Evolutionary conservation across 768 basidiomycete genomes (phyloP), one percentile per base, ranked within the genome.

Genomic region (Crucibulum laeve): DNA sequence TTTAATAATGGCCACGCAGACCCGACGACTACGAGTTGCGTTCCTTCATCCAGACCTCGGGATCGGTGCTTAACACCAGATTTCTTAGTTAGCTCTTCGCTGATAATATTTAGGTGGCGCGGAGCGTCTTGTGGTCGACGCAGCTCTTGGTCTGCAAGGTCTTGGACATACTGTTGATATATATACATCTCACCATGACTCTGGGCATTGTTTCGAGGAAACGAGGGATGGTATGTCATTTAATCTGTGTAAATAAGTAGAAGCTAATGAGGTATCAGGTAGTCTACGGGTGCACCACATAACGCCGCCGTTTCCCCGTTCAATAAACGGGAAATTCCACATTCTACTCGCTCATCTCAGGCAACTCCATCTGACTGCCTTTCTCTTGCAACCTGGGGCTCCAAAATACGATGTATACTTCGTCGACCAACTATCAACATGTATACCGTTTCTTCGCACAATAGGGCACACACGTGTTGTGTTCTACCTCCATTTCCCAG

Each of bases 401-500:
- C 70, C 74, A 4, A 55, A 65, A 24, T 81, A 86, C 55, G 94
- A 98, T 57, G 80, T 97, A 17, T 94, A 84, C 66, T 84, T 98
- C 46, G 88, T 97, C 3, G 95, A 98, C 66, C 96, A 97, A 59
- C 80, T 98, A 15, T 92, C 91, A 4, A 91, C 93, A 1, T 92
- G 87, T 50, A 71, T 97, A 19, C 95, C 95, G 0, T 70, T 96
- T 45, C 71, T 99, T 0, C 77, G 89, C 2, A 54, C 68, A 46
- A 55, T 89, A 11, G 77, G 72, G 2, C 70, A 71, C 17, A 89
- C 79, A n/a, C 81, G 91, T 2, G 88, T 95, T 23, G 84, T 98
- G 15, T 98, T 97, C 64, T 98, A 99, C 60, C 95, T 92, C 52
- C 96, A 98, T 60, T 98, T 99, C 52, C 96, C 95, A 0, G 95